Conservation (phyloP, 176 grass and related monocot species). For the Bromus sterilis region DNA sequence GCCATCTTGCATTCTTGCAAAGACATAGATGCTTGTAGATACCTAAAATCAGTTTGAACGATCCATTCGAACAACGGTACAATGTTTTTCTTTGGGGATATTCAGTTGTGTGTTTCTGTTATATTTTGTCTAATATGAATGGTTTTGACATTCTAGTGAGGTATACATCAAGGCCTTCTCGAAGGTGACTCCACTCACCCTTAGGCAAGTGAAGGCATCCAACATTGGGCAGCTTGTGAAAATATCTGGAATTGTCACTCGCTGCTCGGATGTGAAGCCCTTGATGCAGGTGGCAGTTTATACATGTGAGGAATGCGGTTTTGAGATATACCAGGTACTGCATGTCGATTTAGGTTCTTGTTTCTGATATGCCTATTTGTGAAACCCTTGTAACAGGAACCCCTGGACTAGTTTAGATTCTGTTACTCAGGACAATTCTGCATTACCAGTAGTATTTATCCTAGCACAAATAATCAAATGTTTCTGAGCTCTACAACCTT, state of each 20-base stretch:
- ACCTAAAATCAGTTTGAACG: background rate
- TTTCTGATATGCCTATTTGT: background rate
- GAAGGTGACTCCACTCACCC: constrained; percentile 64
- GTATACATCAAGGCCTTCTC: constrained; percentile 91
- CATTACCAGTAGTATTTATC: background rate
- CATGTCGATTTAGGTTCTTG: background rate
- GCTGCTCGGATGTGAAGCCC: constrained; percentile 95
- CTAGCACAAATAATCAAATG: background rate
- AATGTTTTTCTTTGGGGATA: background rate
- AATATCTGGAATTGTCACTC: constrained; percentile 94
- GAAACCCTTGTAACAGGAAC: background rate
- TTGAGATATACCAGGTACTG: constrained; percentile 98
- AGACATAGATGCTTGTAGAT: background rate
- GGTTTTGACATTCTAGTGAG: constrained; percentile 54
- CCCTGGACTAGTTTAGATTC: background rate
- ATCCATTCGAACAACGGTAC: background rate
- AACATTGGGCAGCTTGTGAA: constrained; percentile 99
- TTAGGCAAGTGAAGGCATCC: constrained; percentile 93
- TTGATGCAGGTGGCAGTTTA: constrained; percentile 99
- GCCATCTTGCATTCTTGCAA: background rate
- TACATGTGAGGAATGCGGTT: constrained; percentile 97
- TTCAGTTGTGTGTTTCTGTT: background rate
- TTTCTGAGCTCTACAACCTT: background rate
- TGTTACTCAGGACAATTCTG: background rate
- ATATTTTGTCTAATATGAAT: background rate